Conservation (phyloP, 2,329 filamentous ascomycete species). For the Macroventuria anomochaeta region DNA sequence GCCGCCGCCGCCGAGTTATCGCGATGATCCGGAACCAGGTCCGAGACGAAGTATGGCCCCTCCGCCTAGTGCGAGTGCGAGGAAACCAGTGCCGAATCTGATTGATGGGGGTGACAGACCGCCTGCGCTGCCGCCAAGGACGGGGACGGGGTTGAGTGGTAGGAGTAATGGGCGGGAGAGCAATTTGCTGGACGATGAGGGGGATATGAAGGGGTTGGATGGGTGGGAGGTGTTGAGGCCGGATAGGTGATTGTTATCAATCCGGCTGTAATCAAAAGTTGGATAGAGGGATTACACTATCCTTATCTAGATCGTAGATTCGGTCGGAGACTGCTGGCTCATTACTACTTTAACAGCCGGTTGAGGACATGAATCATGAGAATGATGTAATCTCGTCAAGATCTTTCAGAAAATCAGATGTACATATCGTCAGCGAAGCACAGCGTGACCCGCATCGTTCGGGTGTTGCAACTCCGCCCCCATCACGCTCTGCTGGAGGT, state of each 20-base stretch:
- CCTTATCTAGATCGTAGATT: too few species aligned
- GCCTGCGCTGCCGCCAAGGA: conserved; percentile 44
- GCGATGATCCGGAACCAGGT: conserved; percentile 24
- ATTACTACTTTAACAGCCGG: too few species aligned
- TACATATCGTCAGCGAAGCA: too few species aligned
- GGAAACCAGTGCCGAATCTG: conserved; percentile 29
- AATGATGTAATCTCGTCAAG: too few species aligned
- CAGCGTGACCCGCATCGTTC: too few species aligned
- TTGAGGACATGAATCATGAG: too few species aligned
- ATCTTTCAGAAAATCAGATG: too few species aligned
- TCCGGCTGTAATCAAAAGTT: too few species aligned
- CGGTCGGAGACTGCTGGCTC: too few species aligned
- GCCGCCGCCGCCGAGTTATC: conserved; percentile 29
- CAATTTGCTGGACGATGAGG: conserved; percentile 47
- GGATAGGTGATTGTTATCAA: neutral
- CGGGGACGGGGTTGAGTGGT: conserved; percentile 34
- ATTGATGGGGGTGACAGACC: conserved; percentile 28
- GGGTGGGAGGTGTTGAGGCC: conserved; percentile 51
- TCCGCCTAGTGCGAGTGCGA: conserved; percentile 12
- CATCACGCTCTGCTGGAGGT: too few species aligned
- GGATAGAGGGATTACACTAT: too few species aligned
- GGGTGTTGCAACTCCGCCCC: too few species aligned
- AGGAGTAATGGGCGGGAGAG: conserved; percentile 25
- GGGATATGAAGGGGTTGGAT: conserved; percentile 41
- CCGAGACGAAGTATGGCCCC: conserved; percentile 38